Evolutionary conservation across 140 eudicot species (phyloP), one percentile per base, ranked within the genome.

Genomic region (Cichorium intybus): DNA sequence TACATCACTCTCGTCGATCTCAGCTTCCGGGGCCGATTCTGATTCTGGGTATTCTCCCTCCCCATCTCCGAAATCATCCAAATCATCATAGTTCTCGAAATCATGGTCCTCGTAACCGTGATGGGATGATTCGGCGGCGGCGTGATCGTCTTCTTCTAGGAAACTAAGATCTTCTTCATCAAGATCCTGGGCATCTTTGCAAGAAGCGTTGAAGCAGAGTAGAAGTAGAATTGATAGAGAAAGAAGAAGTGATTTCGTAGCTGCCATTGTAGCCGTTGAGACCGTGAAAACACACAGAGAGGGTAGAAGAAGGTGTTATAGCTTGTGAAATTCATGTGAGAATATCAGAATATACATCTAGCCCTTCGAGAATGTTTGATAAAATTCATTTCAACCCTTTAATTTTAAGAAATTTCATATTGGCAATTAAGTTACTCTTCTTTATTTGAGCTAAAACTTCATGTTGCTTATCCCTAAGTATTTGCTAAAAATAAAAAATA

Each of bases 1-100:
- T 33, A 87, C 92, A 52, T 87, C 82, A 59, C 74, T 81, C 80
- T 84, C 93, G 63, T 87, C 89, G 55, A 86, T 69, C 58, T 53
- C 75, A 50, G 78, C 76, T 71, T 68, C 46, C 0, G 52, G 46
- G 27, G 20, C 55, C 10, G 65, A 50, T 11, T 71, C 62, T 7
- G 81, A 60, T 20, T 82, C 85, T 2, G 58, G 69, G 8, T 66
- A 78, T 22, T 43, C 79, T 10, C 43, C 65, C 1, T 63, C 82
- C 7, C 48, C 68, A 4, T 20, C 54, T 21, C 0, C 52, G 5
- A 68, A 53, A 10, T 75, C 81, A 0, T 56, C 72, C 23, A 66
- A 64, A 60, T 61, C 77, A 4, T 79, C 84, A 45, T 82, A 77
- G 78, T 80, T 83, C 52, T 82, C 82, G 77, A 62, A 77, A 60